A percentile compares a stretch with the other conserved stretches of the same genome.
Conservation (phyloP, 495 filamentous ascomycete species). For the Acidomyces sp. region DNA sequence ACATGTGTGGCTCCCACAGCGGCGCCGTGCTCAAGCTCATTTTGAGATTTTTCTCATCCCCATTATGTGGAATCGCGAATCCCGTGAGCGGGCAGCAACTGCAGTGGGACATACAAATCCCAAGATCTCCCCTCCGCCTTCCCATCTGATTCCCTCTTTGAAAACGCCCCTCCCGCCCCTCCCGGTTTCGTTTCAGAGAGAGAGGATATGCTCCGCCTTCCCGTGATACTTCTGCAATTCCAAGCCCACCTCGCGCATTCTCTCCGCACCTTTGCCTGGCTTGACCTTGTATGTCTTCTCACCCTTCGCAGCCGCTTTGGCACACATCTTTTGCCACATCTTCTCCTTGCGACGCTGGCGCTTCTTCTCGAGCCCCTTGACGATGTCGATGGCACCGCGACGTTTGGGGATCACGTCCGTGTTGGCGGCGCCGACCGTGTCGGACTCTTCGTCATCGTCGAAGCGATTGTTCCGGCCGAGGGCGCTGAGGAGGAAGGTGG, state of each 20-base stretch:
- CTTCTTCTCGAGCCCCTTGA: slow-evolving; percentile 90
- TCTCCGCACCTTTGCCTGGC: slow-evolving; percentile 77
- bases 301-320: slow-evolving; percentile 41
- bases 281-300: slow-evolving; percentile 43
- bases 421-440: slow-evolving; percentile 18
- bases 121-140: too few relatives aligned
- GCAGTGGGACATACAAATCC: too few relatives aligned
- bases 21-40: too few relatives aligned
- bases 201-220: slow-evolving; percentile 20
- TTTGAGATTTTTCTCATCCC: too few relatives aligned
- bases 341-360: slow-evolving; percentile 82
- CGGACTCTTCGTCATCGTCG: slow-evolving; percentile 12
- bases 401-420: slow-evolving; percentile 20
- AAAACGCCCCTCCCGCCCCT: too few relatives aligned
- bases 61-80: too few relatives aligned
- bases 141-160: too few relatives aligned
- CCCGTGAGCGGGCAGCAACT: too few relatives aligned
- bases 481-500: slow-evolving; percentile 7
- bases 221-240: slow-evolving; percentile 36
- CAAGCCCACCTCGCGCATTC: slow-evolving; percentile 87
- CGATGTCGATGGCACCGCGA: slow-evolving; percentile 89
- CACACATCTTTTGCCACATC: slow-evolving; percentile 70
- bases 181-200: slow-evolving; percentile 6
- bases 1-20: too few relatives aligned
- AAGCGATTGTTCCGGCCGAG: slow-evolving; percentile 9